Percentiles rank a stretch among this genome's conserved stretches.
Evolutionary conservation across 78 protist species (phyloP).

Genomic region (Cavenderia fasciculata): DNA sequence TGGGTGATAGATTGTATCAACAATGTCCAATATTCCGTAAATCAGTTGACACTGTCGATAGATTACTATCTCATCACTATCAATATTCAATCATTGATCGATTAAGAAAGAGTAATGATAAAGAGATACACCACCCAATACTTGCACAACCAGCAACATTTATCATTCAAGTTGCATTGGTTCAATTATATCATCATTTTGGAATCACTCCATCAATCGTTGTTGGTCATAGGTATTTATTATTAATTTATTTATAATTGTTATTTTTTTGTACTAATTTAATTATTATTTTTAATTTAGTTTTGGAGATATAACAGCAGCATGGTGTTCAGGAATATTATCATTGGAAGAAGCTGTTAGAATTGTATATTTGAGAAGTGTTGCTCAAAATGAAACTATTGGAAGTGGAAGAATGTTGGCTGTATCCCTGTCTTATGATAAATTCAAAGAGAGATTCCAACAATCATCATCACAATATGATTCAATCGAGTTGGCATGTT

Average conservation of each 20-base stretch:
- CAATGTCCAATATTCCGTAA: background rate
- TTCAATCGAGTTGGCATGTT: background rate
- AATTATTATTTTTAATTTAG: background rate
- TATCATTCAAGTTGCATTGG: slow-evolving; percentile 38
- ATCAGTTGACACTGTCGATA: slow-evolving; percentile 16
- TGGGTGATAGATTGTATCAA: slow-evolving; percentile 33
- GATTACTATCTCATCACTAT: background rate
- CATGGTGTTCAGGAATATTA: slow-evolving; percentile 3
- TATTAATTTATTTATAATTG: background rate
- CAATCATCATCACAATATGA: background rate
- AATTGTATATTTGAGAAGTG: background rate
- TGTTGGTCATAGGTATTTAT: slow-evolving; percentile 45
- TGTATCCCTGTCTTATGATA: background rate
- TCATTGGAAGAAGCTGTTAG: background rate
- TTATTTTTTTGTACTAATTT: background rate
- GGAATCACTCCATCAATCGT: slow-evolving; percentile 57
- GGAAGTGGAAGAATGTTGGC: slow-evolving; percentile 44
- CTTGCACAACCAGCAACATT: slow-evolving; percentile 62
- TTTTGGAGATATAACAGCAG: slow-evolving; percentile 17
- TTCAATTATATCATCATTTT: slow-evolving; percentile 12
- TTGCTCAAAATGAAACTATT: background rate
- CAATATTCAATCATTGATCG: slow-evolving; percentile 41
- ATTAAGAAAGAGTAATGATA: slow-evolving; percentile 16
- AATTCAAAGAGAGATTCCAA: background rate
- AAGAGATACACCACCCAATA: slow-evolving; percentile 21